Evolutionary conservation across 2,329 filamentous ascomycete genomes (phyloP).

Genomic region (Achaetomium macrosporum): DNA sequence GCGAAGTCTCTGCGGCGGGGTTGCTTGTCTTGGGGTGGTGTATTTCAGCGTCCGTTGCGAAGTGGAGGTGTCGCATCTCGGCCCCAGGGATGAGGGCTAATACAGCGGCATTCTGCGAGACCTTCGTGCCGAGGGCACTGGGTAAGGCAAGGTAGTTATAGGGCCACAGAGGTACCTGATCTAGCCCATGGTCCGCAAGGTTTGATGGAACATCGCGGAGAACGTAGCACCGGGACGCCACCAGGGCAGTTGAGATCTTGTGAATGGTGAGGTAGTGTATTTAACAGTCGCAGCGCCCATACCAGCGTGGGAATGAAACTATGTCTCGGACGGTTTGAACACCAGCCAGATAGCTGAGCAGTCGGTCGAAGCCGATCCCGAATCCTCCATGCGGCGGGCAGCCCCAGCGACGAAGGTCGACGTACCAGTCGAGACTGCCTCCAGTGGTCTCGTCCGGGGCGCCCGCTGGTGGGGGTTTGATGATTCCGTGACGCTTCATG

Average conservation of each 20-base stretch:
- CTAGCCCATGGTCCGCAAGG: conserved; percentile 35
- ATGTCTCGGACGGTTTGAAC: conserved; percentile 78
- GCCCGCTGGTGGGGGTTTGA: conserved; percentile 28
- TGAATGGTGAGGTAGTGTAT: conserved; percentile 3
- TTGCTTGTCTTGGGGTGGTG: background rate
- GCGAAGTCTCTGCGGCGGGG: background rate
- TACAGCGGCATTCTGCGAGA: too few species aligned
- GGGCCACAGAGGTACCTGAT: conserved; percentile 26
- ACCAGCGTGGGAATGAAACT: conserved; percentile 76
- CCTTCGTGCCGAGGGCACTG: too few species aligned
- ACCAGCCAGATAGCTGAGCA: conserved; percentile 77
- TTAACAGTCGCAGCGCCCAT: conserved; percentile 56
- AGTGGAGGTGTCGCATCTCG: conserved; percentile 2
- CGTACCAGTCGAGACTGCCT: conserved; percentile 69
- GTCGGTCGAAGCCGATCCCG: conserved; percentile 81
- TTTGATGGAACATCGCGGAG: conserved; percentile 33
- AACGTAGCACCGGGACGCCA: conserved; percentile 8
- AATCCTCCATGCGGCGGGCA: conserved; percentile 88
- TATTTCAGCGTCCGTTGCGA: conserved; percentile 2
- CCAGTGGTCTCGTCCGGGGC: conserved; percentile 16
- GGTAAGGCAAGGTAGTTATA: too few species aligned
- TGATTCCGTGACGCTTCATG: conserved; percentile 65
- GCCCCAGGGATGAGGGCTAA: background rate
- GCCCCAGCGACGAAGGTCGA: conserved; percentile 84
- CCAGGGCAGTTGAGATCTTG: conserved; percentile 6